phyloP scores from a whole-genome alignment of 768 basidiomycete species.

The Fistulinella prunicolor region DNA sequence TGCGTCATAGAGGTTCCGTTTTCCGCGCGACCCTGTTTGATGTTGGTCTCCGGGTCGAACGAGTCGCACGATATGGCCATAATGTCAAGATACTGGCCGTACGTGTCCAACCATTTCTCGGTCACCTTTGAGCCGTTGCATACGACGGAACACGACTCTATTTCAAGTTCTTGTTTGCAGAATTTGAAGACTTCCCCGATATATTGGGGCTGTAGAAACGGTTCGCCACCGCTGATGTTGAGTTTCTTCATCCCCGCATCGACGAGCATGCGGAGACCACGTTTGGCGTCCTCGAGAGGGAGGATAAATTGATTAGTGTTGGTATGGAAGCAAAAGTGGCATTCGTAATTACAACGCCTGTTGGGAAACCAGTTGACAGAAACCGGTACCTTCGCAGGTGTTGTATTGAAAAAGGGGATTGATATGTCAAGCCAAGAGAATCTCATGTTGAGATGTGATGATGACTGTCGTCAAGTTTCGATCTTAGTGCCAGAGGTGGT shows the following conservation, averaged over 20 bases:
- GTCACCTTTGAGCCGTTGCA: conserved; percentile 42
- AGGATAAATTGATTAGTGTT: conserved; percentile 34
- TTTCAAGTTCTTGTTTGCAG: conserved; percentile 35
- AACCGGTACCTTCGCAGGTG: conserved; percentile 14
- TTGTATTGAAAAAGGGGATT: conserved; percentile 12
- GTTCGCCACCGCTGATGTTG: conserved; percentile 38
- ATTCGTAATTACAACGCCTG: conserved; percentile 35
- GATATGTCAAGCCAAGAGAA: conserved; percentile 17
- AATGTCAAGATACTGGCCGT: conserved; percentile 38
- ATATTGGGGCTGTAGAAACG: conserved; percentile 37
- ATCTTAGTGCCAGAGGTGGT: too few species aligned
- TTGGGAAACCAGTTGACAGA: conserved; percentile 30
- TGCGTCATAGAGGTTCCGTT: conserved; percentile 31
- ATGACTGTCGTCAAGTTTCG: not conserved
- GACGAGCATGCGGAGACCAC: conserved; percentile 30
- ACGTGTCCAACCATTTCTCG: conserved; percentile 39
- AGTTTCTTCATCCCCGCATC: conserved; percentile 36
- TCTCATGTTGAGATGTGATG: conserved; percentile 2
- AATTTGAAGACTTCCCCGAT: conserved; percentile 38
- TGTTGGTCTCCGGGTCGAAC: conserved; percentile 36
- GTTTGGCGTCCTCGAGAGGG: conserved; percentile 35
- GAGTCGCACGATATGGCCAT: conserved; percentile 44
- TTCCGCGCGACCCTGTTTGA: conserved; percentile 33
- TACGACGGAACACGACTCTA: conserved; percentile 37
- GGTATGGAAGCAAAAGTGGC: conserved; percentile 43